These are phyloP conservation scores for Auricularia sp. DNA, from an alignment of 768 basidiomycete species.

Conservation along the genomic window DNA sequence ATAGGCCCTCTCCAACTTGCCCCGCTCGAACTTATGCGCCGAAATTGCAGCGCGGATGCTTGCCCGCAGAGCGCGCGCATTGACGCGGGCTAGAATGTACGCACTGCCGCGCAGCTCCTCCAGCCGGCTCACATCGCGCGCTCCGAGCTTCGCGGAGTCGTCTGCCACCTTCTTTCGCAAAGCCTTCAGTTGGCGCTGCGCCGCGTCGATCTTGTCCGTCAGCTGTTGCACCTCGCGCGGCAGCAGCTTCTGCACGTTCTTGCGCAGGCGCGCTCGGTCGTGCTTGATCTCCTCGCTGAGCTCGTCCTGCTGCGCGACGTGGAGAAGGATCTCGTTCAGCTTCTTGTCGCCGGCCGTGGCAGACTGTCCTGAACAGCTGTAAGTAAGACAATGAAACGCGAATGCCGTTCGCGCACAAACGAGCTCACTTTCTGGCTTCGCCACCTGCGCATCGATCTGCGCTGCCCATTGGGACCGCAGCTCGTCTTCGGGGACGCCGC, in stretches of 20 bases:
- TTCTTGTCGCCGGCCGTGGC: background rate
- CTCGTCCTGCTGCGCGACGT: background rate
- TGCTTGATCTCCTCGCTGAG: background rate
- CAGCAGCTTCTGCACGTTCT: background rate
- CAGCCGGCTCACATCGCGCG: background rate
- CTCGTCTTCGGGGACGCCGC: background rate
- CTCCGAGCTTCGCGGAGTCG: background rate
- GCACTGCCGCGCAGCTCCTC: background rate
- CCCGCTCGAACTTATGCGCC: constrained; percentile 2
- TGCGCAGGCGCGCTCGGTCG: background rate
- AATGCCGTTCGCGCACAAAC: too few relatives aligned
- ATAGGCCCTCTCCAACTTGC: background rate
- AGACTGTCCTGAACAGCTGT: background rate
- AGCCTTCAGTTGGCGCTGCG: too few relatives aligned
- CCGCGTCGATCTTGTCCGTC: background rate
- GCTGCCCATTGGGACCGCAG: background rate
- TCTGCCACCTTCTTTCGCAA: background rate
- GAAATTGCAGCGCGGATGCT: background rate
- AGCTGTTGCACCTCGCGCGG: background rate
- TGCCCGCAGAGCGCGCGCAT: background rate
- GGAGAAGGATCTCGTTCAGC: background rate
- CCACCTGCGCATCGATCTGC: background rate
- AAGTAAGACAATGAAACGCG: too few relatives aligned
- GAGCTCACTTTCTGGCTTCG: background rate
- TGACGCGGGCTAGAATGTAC: background rate